Percentiles rank a stretch among this genome's conserved stretches.
phyloP scores from a whole-genome alignment of 305 asterid species.

The Lippia alba region DNA sequence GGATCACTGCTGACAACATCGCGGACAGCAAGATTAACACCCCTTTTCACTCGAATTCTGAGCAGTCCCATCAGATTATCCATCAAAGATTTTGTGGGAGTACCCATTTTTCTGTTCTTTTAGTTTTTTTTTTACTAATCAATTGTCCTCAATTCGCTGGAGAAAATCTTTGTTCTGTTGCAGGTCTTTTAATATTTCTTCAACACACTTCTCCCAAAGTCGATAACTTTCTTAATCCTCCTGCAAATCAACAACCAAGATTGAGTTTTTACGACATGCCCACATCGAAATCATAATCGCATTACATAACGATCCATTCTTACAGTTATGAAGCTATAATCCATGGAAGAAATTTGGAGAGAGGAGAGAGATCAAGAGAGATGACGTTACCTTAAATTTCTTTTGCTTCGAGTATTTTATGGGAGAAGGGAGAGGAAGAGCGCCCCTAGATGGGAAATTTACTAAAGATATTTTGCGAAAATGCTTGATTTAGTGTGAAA shows the following conservation, averaged over 20 bases:
- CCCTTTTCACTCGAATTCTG: constrained; percentile 71
- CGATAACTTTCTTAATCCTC: not conserved
- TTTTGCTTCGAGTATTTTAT: not conserved
- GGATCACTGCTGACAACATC: constrained; percentile 95
- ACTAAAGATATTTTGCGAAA: constrained; percentile 5
- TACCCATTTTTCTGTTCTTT: constrained; percentile 1
- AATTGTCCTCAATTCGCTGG: not conserved
- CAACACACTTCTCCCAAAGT: constrained; percentile 15
- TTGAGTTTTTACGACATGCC: not conserved
- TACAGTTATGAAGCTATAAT: not conserved
- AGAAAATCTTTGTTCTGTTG: not conserved
- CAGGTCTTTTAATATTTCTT: not conserved
- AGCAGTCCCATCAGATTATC: constrained; percentile 79
- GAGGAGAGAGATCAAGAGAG: not conserved
- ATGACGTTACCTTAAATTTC: not conserved
- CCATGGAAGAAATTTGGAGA: not conserved
- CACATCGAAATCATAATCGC: too few species aligned
- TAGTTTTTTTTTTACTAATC: too few species aligned
- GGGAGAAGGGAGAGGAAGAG: constrained; percentile 7
- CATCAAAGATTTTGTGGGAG: constrained; percentile 42
- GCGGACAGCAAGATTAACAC: constrained; percentile 88
- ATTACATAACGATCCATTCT: not conserved
- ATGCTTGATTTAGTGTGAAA: not conserved
- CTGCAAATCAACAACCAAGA: constrained; percentile 2
- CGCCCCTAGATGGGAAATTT: constrained; percentile 2